Conservation (phyloP, 306 rosid species). For the Prunus dulcis region DNA sequence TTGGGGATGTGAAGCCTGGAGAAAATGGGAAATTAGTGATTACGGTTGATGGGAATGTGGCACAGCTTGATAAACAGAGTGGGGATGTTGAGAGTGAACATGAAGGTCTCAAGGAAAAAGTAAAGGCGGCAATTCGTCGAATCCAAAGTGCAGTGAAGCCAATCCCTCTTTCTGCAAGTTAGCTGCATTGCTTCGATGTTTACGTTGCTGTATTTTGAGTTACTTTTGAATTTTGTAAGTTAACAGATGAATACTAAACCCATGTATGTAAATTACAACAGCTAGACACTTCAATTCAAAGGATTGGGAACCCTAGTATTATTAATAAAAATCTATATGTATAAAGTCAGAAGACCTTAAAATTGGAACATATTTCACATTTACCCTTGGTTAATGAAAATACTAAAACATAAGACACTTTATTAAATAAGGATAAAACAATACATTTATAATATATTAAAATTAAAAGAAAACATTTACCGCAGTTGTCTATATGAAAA, state of each 20-base stretch:
- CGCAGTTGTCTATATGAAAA: no score
- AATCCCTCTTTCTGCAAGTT: conserved; percentile 57
- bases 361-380: no score
- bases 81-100: conserved; percentile 84
- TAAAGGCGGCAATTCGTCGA: conserved; percentile 61
- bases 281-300: no score
- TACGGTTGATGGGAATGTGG: conserved; percentile 73
- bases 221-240: not conserved
- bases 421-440: no score
- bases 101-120: conserved; percentile 87
- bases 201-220: not conserved
- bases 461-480: no score
- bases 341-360: no score
- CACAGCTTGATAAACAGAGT: conserved; percentile 70
- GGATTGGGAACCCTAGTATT: no score
- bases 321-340: no score
- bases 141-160: conserved; percentile 79
- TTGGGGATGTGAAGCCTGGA: conserved; percentile 78
- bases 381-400: no score
- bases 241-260: not conserved
- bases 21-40: conserved; percentile 79
- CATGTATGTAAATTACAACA: no score
- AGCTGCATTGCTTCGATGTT: not conserved
- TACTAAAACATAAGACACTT: no score
- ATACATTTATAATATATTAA: no score